Evolutionary conservation across 371 early-diverging fungal genomes (phyloP), one percentile per base, ranked within the genome.

Genomic region (Mortierella sp.): DNA sequence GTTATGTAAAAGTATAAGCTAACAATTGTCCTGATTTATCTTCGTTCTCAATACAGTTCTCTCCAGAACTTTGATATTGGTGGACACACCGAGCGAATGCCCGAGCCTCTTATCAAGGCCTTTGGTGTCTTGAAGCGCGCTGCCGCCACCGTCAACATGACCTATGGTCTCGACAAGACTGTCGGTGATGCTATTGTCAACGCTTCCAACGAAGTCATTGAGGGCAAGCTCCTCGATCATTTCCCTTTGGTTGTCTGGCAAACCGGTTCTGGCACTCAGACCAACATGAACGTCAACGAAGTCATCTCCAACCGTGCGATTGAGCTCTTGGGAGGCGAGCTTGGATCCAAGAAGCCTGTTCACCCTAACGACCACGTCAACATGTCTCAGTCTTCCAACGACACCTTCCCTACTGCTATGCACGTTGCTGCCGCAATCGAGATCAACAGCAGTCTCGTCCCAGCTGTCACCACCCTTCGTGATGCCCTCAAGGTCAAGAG

Each of bases 331-430:
- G 97, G 96, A 65, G 97, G 96, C 51, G 89, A 93, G 72, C 84
- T 94, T 37, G 98, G 98, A 40, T 89, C 89, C 85, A 96, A 97
- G 89, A 90, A 85, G 65, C 97, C 96, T 8, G 96, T 97, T 31
- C 98, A 98, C 85, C 98, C 98, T 62, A 98, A 98, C 86, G 98
- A 98, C 83, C 97, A 97, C 68, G 97, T 97, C 80, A 98, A 98
- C 89, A 96, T 94, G 91, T 91, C 92, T 74, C 98, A 97, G 86
- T 97, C 97, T 19, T 96, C 96, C 49, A 98, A 98, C 75, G 98
- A 98, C 82, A 94, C 97, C 49, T 98, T 98, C 89, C 98, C 98
- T 43, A 97, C 98, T n/a, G 97, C 96, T 60, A 98, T 98, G 98
- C 98, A 97, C 87, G 91, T 98, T 67, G 91, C 96, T 32, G 96